Evolutionary conservation across 2,329 filamentous ascomycete genomes (phyloP).

Genomic region (Fonsecaea monophora): DNA sequence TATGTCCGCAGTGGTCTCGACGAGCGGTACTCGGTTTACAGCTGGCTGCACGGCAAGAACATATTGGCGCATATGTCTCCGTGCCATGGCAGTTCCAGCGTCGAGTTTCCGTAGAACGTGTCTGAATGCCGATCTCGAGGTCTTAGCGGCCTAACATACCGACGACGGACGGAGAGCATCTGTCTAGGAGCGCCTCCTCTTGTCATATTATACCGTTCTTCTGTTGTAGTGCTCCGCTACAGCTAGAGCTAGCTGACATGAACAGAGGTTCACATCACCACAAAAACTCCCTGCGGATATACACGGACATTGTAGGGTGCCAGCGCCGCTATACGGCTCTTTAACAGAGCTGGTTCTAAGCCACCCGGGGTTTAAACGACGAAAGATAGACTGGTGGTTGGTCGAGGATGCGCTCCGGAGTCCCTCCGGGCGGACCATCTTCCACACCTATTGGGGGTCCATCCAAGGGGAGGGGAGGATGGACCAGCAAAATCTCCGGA

Average conservation of each 20-base stretch:
- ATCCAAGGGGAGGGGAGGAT: neutral
- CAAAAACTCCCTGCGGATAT: neutral
- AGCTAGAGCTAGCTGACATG: neutral
- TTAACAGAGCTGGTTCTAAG: neutral
- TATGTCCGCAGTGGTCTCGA: neutral
- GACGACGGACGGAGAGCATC: neutral
- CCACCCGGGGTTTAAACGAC: neutral
- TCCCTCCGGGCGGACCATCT: slow-evolving; percentile 20
- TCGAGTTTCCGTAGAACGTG: neutral
- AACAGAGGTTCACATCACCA: neutral
- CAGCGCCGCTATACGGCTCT: neutral
- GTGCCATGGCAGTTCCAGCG: neutral
- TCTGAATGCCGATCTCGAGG: neutral
- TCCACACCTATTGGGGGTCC: slow-evolving; percentile 3
- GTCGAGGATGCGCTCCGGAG: slow-evolving; percentile 14
- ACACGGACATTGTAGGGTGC: neutral
- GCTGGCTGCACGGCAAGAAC: neutral
- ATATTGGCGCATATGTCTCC: neutral
- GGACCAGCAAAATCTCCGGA: slow-evolving; percentile 15
- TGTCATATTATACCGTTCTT: neutral
- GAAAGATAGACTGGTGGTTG: slow-evolving; percentile 8
- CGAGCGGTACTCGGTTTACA: neutral
- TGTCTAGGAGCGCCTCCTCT: neutral
- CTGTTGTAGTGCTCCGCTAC: neutral
- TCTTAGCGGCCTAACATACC: neutral